Conservation (phyloP, 1,139 yeast genomes). For the Citeromyces hawaiiensis region DNA sequence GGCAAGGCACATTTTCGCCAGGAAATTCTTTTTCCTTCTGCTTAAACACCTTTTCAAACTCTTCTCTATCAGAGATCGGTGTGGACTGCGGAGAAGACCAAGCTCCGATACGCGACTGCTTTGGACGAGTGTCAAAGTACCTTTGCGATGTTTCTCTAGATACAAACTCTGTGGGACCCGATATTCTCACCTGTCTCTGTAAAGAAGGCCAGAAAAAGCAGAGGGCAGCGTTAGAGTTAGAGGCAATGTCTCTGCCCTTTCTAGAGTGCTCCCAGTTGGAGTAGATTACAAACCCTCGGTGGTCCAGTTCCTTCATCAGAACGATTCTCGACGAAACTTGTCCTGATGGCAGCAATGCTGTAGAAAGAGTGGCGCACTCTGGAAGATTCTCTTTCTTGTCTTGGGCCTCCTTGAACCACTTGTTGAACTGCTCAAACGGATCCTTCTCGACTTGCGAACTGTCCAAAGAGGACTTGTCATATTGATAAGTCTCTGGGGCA, state of each 20-base stretch:
- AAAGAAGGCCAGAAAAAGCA: conserved; percentile 88
- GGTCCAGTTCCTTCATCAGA: conserved; percentile 78
- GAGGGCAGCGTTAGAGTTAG: conserved; percentile 71
- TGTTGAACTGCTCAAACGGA: conserved; percentile 69
- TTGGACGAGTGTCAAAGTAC: conserved; percentile 78
- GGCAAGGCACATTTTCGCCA: conserved; percentile 69
- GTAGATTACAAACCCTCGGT: conserved; percentile 74
- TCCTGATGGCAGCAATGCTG: conserved; percentile 82
- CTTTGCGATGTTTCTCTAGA: conserved; percentile 60
- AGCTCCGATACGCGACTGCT: conserved; percentile 90
- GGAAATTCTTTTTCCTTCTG: conserved; percentile 44
- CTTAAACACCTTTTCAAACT: conserved; percentile 40
- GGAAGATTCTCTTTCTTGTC: conserved; percentile 45
- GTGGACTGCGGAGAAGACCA: conserved; percentile 91
- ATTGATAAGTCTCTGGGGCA: conserved; percentile 88
- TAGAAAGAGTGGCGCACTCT: conserved; percentile 70
- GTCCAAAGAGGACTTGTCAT: conserved; percentile 51
- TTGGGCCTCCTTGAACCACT: conserved; percentile 80
- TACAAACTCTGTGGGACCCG: conserved; percentile 70
- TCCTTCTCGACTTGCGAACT: conserved; percentile 36
- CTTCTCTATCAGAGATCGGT: conserved; percentile 40
- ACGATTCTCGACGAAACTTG: conserved; percentile 77
- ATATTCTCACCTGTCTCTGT: conserved; percentile 89
- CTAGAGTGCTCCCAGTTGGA: conserved; percentile 87
- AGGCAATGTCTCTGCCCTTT: conserved; percentile 54